Evolutionary conservation across 2,329 filamentous ascomycete species (phyloP).

Genomic region (Talaromyces verruculosus): DNA sequence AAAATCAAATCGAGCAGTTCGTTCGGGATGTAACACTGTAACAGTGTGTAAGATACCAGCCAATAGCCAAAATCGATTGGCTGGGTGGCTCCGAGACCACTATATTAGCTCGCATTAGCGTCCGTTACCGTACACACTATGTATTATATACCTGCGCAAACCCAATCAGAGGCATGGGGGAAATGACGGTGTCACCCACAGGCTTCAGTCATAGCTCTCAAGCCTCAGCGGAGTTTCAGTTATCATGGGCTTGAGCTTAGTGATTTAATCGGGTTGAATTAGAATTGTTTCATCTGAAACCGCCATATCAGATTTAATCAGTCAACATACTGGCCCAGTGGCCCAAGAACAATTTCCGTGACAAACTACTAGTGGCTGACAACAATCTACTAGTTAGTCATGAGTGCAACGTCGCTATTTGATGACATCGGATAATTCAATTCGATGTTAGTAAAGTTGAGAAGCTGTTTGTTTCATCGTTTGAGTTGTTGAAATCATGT

Average conservation of each 20-base stretch:
- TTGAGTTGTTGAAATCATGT: background rate
- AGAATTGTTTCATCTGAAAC: background rate
- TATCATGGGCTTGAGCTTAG: background rate
- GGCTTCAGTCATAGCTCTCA: background rate
- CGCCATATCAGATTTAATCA: background rate
- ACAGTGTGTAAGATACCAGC: background rate
- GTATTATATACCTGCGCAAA: background rate
- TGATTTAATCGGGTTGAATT: background rate
- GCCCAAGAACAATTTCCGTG: background rate
- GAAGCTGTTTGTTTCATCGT: background rate
- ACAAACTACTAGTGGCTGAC: background rate
- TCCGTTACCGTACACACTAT: background rate
- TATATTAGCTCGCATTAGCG: conserved; percentile 1
- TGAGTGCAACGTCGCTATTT: background rate
- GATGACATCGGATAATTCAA: background rate
- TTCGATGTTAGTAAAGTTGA: background rate
- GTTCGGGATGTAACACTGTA: background rate
- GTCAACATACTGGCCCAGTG: no score
- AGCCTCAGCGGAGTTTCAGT: background rate
- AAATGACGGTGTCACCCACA: background rate
- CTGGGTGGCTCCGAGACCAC: background rate
- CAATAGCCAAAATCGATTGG: background rate
- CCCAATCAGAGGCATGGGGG: background rate
- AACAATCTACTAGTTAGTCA: background rate
- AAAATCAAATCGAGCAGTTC: background rate